Conservation (phyloP, 345 rosid species). For the Noccaea bulbosa region DNA sequence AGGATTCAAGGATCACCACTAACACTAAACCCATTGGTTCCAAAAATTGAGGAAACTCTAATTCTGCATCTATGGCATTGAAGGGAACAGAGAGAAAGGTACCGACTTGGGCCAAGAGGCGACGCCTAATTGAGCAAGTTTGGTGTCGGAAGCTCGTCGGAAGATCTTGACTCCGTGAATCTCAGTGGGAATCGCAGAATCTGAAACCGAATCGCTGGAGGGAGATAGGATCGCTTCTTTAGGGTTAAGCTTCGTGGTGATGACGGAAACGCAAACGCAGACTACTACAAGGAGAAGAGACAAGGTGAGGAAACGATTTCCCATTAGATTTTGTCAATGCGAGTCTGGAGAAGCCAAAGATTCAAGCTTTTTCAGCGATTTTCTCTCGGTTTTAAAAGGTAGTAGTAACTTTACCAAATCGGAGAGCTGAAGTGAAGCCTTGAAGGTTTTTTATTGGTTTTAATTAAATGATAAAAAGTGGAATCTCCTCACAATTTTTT, state of each 20-base stretch:
- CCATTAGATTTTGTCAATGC: constrained; percentile 16
- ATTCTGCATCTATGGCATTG: background rate
- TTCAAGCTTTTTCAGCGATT: background rate
- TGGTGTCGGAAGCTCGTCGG: constrained; percentile 28
- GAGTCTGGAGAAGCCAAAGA: background rate
- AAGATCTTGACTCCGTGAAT: constrained; percentile 45
- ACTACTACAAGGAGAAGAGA: constrained; percentile 34
- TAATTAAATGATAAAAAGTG: no score
- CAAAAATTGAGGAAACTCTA: background rate
- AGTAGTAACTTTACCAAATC: constrained; percentile 24
- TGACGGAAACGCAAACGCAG: constrained; percentile 40
- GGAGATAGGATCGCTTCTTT: constrained; percentile 26
- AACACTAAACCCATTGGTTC: background rate
- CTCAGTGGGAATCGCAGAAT: constrained; percentile 12
- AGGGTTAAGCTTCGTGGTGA: constrained; percentile 36
- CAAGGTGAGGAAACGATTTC: constrained; percentile 3
- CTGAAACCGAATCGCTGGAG: constrained; percentile 5
- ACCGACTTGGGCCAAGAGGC: constrained; percentile 42
- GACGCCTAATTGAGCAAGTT: constrained; percentile 39
- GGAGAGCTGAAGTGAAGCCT: background rate
- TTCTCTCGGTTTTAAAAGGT: background rate
- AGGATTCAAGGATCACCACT: no score
- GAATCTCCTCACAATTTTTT: no score
- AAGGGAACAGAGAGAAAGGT: constrained; percentile 20
- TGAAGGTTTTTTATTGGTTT: no score